phyloP scores from a whole-genome alignment of 176 grass and related monocot species.

The Lolium rigidum region DNA sequence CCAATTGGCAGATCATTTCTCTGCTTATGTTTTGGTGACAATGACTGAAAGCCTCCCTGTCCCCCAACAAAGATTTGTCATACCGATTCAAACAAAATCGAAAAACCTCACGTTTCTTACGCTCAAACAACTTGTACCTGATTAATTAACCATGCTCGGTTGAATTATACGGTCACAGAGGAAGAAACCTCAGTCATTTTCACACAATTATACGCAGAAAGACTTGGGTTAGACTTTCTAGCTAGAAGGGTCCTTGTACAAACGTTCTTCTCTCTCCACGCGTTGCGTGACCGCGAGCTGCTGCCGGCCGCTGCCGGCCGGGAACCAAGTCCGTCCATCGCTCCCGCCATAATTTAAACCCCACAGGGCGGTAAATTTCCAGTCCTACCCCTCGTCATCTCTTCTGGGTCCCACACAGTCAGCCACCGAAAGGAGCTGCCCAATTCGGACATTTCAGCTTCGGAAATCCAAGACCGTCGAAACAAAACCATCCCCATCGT shows the following conservation, averaged over 20 bases:
- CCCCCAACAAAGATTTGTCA: background rate
- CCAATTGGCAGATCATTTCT: slow-evolving; percentile 30
- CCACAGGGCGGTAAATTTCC: background rate
- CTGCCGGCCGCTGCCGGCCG: slow-evolving; percentile 49
- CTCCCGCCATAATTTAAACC: slow-evolving; percentile 56
- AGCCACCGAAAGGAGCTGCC: background rate
- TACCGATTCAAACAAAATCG: background rate
- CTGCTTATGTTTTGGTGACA: background rate
- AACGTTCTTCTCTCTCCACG: slow-evolving; percentile 34
- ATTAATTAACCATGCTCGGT: background rate
- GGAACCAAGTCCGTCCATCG: slow-evolving; percentile 24
- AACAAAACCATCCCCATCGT: slow-evolving; percentile 7
- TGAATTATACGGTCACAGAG: background rate
- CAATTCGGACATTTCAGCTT: slow-evolving; percentile 27
- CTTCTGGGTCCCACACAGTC: background rate
- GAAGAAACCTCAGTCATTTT: background rate
- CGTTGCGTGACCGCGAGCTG: slow-evolving; percentile 12
- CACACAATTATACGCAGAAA: background rate
- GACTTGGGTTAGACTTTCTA: background rate
- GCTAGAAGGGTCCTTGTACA: background rate
- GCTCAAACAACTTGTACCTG: background rate
- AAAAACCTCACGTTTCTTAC: background rate
- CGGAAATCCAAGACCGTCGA: background rate
- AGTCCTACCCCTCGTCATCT: background rate
- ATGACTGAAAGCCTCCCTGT: background rate